Evolutionary conservation across 768 basidiomycete species (phyloP).

Genomic region (Tubosaeta sp.): DNA sequence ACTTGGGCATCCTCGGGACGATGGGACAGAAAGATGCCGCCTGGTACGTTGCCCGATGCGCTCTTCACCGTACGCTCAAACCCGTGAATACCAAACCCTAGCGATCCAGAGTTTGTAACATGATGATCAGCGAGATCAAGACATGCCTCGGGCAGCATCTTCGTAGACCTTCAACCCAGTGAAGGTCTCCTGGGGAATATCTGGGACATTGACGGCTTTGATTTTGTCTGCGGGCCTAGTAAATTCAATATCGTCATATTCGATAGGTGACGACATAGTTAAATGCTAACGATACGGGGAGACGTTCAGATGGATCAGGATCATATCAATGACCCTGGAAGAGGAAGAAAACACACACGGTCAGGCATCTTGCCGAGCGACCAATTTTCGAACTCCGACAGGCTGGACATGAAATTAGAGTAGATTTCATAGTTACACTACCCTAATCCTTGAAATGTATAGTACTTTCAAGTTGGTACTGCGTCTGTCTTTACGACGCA

Average conservation of each 20-base stretch:
- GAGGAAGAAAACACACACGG: conserved; percentile 2
- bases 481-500: too few relatives aligned
- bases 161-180: conserved; percentile 37
- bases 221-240: conserved; percentile 36
- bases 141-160: conserved; percentile 33
- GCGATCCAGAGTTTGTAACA: background rate
- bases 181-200: conserved; percentile 31
- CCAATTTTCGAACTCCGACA: too few relatives aligned
- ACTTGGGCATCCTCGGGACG: conserved; percentile 39
- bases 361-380: too few relatives aligned
- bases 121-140: background rate
- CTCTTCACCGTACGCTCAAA: conserved; percentile 24
- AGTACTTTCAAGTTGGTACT: too few relatives aligned
- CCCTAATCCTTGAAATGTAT: too few relatives aligned
- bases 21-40: conserved; percentile 34
- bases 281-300: background rate
- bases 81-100: conserved; percentile 26
- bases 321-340: background rate
- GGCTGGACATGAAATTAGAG: too few relatives aligned
- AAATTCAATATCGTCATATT: conserved; percentile 32
- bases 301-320: background rate
- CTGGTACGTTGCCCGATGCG: conserved; percentile 6
- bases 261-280: conserved; percentile 19
- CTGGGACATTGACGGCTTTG: conserved; percentile 35
- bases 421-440: too few relatives aligned